These are phyloP conservation scores for Suhomyces xylopsoci DNA, from an alignment of 805 yeast genomes.

Conservation along the genomic window DNA sequence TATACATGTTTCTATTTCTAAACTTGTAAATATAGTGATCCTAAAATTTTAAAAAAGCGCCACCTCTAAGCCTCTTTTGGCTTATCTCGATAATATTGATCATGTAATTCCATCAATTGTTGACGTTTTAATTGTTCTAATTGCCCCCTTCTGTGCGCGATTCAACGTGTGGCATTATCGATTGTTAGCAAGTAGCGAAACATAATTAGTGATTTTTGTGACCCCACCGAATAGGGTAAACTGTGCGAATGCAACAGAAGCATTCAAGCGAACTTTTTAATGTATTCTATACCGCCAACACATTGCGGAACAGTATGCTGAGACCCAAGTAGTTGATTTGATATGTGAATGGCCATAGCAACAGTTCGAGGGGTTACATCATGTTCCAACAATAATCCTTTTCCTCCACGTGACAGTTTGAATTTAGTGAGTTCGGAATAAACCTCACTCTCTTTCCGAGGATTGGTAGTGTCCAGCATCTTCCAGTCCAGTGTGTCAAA, in stretches of 20 bases:
- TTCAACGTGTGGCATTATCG: not conserved
- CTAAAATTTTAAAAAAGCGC: not conserved
- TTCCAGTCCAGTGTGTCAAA: conserved; percentile 91
- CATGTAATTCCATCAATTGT: not conserved
- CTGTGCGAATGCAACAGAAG: not conserved
- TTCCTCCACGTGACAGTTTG: conserved; percentile 26
- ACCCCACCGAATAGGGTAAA: not conserved
- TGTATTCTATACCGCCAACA: conserved; percentile 63
- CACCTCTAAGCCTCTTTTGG: not conserved
- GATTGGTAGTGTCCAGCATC: conserved; percentile 37
- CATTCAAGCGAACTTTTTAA: conserved; percentile 31
- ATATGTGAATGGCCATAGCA: conserved; percentile 59
- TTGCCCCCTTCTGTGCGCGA: not conserved
- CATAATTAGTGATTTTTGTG: not conserved
- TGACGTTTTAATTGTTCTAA: not conserved
- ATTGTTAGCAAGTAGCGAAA: not conserved
- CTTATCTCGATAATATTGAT: not conserved
- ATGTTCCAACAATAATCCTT: conserved; percentile 83
- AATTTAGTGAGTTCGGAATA: conserved; percentile 55
- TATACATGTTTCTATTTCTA: not conserved
- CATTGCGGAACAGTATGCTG: conserved; percentile 81
- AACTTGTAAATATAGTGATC: not conserved
- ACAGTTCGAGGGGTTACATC: conserved; percentile 71
- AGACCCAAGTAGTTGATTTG: conserved; percentile 48
- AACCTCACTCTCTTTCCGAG: conserved; percentile 51